Conservation (phyloP, 2,329 filamentous ascomycete genomes). For the Cercospora zeina region DNA sequence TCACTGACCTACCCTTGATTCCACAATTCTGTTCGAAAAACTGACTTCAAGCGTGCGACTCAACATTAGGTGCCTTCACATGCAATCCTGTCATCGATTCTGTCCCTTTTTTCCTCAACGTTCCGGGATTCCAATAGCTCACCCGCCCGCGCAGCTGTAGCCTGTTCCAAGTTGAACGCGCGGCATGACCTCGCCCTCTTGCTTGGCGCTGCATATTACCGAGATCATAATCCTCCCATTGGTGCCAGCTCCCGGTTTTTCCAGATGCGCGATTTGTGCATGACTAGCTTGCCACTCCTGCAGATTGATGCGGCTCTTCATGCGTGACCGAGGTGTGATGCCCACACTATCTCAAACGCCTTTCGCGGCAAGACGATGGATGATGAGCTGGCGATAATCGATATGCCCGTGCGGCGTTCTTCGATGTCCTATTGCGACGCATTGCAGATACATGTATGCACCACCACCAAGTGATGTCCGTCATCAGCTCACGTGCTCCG, state of each 20-base stretch:
- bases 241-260: background rate
- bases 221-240: conserved; percentile 7
- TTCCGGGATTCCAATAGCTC: background rate
- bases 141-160: background rate
- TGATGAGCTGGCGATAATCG: background rate
- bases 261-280: background rate
- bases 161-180: background rate
- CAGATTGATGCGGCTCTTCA: background rate
- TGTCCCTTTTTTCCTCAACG: background rate
- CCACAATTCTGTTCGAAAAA: no score
- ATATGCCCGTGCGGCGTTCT: background rate
- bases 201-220: background rate
- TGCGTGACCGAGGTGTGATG: background rate
- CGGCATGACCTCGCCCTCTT: background rate
- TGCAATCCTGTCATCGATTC: background rate
- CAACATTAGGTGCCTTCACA: background rate
- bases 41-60: background rate
- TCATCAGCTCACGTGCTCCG: no score
- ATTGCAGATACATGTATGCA: no score
- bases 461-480: no score
- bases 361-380: background rate
- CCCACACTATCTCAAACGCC: background rate
- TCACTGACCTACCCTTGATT: background rate
- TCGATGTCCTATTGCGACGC: no score
- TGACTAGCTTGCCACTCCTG: background rate